Percentiles rank a stretch among this genome's conserved stretches.
Evolutionary conservation across 441 rosid species (phyloP).

Genomic region (Mallotus japonicus): DNA sequence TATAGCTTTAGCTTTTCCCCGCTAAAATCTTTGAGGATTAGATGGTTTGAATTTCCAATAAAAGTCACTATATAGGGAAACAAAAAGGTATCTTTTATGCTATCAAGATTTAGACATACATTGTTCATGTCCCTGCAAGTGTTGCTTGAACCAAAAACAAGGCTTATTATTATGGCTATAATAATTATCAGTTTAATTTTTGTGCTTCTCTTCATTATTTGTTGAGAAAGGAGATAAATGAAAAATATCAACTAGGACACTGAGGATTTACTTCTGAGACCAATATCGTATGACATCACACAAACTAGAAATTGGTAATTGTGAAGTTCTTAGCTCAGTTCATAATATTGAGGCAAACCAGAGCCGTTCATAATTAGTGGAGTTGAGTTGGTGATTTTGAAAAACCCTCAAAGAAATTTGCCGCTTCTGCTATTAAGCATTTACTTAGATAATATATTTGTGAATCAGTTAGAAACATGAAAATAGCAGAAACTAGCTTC

Average conservation of each 20-base stretch:
- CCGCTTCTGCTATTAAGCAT: neutral
- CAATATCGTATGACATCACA: too few relatives aligned
- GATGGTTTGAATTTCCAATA: neutral
- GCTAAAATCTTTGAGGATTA: neutral
- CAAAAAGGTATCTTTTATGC: too few relatives aligned
- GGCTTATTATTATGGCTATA: neutral
- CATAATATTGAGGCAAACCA: neutral
- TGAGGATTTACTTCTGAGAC: neutral
- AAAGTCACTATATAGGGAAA: neutral
- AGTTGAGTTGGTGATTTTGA: neutral
- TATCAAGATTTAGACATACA: too few relatives aligned
- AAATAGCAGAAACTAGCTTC: neutral
- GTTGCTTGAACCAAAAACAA: neutral
- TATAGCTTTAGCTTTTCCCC: neutral
- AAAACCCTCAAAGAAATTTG: neutral
- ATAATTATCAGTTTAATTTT: neutral
- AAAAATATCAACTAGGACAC: neutral
- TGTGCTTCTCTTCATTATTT: neutral
- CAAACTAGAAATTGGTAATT: neutral
- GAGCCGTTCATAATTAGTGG: neutral
- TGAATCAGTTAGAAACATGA: neutral
- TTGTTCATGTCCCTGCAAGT: too few relatives aligned
- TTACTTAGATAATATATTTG: neutral
- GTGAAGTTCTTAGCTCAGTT: neutral
- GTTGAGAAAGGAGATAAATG: neutral